phyloP scores from a whole-genome alignment of 352 stramenopile species.

The Phytophthora palmivora region DNA sequence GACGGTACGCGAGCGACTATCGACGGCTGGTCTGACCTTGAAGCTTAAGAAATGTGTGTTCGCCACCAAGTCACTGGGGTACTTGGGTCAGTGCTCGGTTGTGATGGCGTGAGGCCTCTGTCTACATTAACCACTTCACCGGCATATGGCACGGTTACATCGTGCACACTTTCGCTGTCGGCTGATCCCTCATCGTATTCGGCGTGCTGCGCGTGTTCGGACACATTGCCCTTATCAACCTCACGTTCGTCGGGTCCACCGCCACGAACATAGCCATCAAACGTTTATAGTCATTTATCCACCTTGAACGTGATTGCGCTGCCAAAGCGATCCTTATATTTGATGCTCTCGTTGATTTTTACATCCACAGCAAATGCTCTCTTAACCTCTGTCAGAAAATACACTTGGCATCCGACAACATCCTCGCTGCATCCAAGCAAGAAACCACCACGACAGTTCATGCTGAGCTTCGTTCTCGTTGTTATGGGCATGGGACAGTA shows the following conservation, averaged over 20 bases:
- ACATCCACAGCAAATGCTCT: slow-evolving; percentile 14
- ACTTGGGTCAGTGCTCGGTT: no score
- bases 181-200: not conserved
- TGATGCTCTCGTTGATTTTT: slow-evolving; percentile 19
- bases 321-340: slow-evolving; percentile 15
- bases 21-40: no score
- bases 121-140: no score
- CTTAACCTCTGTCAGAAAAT: slow-evolving; percentile 15
- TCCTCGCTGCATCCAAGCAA: slow-evolving; percentile 19
- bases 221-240: not conserved
- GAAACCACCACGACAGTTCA: slow-evolving; percentile 15
- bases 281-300: slow-evolving; percentile 9
- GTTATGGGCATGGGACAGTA: slow-evolving; percentile 2
- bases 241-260: not conserved
- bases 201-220: not conserved
- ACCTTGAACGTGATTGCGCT: slow-evolving; percentile 8
- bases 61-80: no score
- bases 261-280: no score
- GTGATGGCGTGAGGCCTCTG: no score
- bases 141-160: no score
- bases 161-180: no score
- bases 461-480: slow-evolving; percentile 2
- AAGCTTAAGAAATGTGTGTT: no score
- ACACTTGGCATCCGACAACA: slow-evolving; percentile 8
- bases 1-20: no score